Conservation (phyloP, 495 filamentous ascomycete species). For the Aspergillus panamensis region DNA sequence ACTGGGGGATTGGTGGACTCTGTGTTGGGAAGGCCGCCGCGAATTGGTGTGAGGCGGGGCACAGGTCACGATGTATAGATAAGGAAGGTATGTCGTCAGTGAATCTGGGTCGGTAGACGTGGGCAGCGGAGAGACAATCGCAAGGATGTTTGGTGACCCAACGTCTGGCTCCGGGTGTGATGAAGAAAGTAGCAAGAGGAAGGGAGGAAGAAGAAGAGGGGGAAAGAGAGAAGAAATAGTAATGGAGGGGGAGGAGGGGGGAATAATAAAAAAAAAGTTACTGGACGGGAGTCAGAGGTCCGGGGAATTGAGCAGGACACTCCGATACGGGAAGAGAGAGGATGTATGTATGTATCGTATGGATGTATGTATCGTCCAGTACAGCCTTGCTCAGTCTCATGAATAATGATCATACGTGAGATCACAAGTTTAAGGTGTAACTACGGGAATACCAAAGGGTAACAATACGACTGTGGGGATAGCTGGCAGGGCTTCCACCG, state of each 20-base stretch:
- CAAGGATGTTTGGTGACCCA: constrained; percentile 22
- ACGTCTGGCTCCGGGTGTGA: constrained; percentile 27
- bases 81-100: constrained; percentile 33
- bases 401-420: constrained; percentile 3
- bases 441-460: constrained; percentile 11
- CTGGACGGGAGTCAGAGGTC: constrained; percentile 33
- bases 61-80: constrained; percentile 20
- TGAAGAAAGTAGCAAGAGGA: constrained; percentile 24
- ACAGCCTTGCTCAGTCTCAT: background rate
- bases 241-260: constrained; percentile 20
- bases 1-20: constrained; percentile 19
- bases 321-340: constrained; percentile 22
- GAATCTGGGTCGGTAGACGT: constrained; percentile 23
- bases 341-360: constrained; percentile 12
- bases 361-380: constrained; percentile 16
- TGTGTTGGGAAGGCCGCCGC: constrained; percentile 23
- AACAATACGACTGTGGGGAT: constrained; percentile 35
- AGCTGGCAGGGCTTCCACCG: constrained; percentile 14
- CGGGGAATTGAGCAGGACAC: constrained; percentile 23
- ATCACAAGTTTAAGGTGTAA: constrained; percentile 11
- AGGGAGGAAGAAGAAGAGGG: constrained; percentile 17
- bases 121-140: constrained; percentile 21
- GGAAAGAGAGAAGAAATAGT: constrained; percentile 19
- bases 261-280: constrained; percentile 26
- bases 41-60: constrained; percentile 20